Evolutionary conservation across 768 basidiomycete genomes (phyloP), one percentile per base, ranked within the genome.

Genomic region (Boletus rubescentipes): DNA sequence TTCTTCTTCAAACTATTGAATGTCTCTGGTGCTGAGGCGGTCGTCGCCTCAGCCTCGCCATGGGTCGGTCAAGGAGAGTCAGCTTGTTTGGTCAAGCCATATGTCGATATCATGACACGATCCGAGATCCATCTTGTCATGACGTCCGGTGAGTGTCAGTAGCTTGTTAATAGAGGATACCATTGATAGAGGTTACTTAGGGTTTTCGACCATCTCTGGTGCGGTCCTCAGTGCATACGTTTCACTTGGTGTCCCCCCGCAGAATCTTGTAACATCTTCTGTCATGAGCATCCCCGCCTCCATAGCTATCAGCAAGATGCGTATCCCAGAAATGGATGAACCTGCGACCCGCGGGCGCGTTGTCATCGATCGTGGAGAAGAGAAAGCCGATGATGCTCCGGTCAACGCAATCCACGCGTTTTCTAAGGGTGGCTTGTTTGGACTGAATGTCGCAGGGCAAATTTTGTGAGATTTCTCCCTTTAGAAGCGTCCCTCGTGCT

Each of bases 231-330:
- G 81, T 50, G 93, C 91, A 29, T 96, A 95, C 68, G 88, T 94
- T 67, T 75, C 67, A 58, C 75, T 87, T 59, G 91, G 88, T 36
- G 88, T 92, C 31, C 89, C 89, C 9, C 69, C 89, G 5, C 80
- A 87, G 68, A 93, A 89, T 65, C 77, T 93, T 21, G 77, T 93
- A 61, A 94, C 93, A 3, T 87, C 93, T 6, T 92, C 91, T 9
- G 87, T 95, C 54, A 96, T 96, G 93, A 89, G 87, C 68, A 96
- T 97, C 56, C 94, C 94, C 18, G 94, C 93, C 0, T 93, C 92
- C 14, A 94, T 96, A 67, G 82, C 93, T 2, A 93, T 96, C 64
- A 89, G 86, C 67, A 96, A 96, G 73, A 77, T 95, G 62, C 89
- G 93, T 40, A 60, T 86, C 32, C 93, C 93, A 0, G 93, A 96